A percentile compares a stretch with the other conserved stretches of the same genome.
phyloP scores from a whole-genome alignment of 2,329 filamentous ascomycete species.

The Shiraia sp. region DNA sequence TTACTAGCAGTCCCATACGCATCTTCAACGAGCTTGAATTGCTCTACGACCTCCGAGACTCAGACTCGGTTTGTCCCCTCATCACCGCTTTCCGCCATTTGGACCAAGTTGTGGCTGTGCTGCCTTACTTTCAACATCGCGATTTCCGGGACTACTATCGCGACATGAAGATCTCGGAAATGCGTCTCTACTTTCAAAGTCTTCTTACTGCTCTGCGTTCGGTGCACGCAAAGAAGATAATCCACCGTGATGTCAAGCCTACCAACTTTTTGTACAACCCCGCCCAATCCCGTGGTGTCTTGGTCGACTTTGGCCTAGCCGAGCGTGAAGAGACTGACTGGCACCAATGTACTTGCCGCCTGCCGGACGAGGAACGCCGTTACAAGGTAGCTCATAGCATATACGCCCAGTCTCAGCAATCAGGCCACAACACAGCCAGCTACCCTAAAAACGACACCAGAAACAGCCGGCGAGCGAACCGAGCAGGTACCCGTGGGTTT shows the following conservation, averaged over 20 bases:
- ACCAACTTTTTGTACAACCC: slow-evolving; percentile 97
- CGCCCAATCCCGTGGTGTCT: slow-evolving; percentile 75
- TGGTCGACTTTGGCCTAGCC: slow-evolving; percentile 98
- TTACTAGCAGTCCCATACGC: slow-evolving; percentile 89
- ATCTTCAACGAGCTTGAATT: slow-evolving; percentile 97
- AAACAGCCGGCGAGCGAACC: slow-evolving; percentile 86
- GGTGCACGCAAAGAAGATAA: slow-evolving; percentile 81
- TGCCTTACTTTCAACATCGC: slow-evolving; percentile 93
- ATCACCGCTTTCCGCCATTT: slow-evolving; percentile 96
- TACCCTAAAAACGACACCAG: slow-evolving; percentile 91
- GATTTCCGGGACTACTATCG: slow-evolving; percentile 96
- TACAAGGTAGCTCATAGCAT: slow-evolving; percentile 57
- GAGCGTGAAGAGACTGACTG: slow-evolving; percentile 73
- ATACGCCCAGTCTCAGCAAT: slow-evolving; percentile 60
- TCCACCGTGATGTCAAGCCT: slow-evolving; percentile 95
- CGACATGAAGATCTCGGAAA: slow-evolving; percentile 82
- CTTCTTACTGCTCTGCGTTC: slow-evolving; percentile 83
- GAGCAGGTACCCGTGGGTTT: slow-evolving; percentile 93
- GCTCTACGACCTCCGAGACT: slow-evolving; percentile 82
- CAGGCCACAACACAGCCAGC: slow-evolving; percentile 54
- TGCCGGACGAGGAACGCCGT: slow-evolving; percentile 65
- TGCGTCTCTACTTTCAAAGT: slow-evolving; percentile 85
- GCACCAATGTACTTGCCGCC: slow-evolving; percentile 81
- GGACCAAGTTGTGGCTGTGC: slow-evolving; percentile 91
- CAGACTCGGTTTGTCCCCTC: slow-evolving; percentile 84